Base-by-base conservation (phyloP, 2,329 filamentous ascomycete species). In the Parastagonospora nodorum region DNA sequence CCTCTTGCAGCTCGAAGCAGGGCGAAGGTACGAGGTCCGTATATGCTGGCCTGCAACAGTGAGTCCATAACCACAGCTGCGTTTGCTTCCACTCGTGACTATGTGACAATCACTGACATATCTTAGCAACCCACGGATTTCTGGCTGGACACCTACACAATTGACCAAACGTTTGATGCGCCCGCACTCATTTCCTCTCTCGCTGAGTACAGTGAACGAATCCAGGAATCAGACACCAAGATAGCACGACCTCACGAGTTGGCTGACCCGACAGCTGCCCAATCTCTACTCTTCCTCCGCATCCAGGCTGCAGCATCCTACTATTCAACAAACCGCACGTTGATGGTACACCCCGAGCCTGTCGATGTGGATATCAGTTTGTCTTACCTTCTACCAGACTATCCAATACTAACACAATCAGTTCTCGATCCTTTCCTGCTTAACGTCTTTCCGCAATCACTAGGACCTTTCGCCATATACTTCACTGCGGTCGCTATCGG, bases 21-120 rank as follows among this genome's bases (percentile, higher is more conserved):
- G 85, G 9, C 87, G 88, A 66, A 84, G 92, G 59, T 97, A 97
- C 79, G 94, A 99, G 78, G 83, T 96, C 42, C 86, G 94, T 47
- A 81, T 97, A 52, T 97, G 93, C 77, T 99, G 93, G 92, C 82
- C 91, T 53, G 94, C 94, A 35, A 94, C 88, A 53, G 93, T 96
- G 82, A 75, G 89, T 81, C 29, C 32, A 12, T 14, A n/a, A 39
- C 5, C 42, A 5, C 19, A 24, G 2, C 38, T 37, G 30, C 41
- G 47, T 37, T 36, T 45, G 40, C 43, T 50, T 29, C 27, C 39
- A 32, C 32, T 40, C 10, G 28, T 35, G 16, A 10, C 53, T 56
- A 51, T 45, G 42, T 47, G 54, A 11, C 49, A 30, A 16, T 45
- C 56, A 42, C 61, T 64, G 55, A 65, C 59, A 14, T 5, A 30